Percentiles rank a stretch among this genome's conserved stretches.
Evolutionary conservation across 805 yeast genomes (phyloP).

Genomic region (Clavispora carvajalis): DNA sequence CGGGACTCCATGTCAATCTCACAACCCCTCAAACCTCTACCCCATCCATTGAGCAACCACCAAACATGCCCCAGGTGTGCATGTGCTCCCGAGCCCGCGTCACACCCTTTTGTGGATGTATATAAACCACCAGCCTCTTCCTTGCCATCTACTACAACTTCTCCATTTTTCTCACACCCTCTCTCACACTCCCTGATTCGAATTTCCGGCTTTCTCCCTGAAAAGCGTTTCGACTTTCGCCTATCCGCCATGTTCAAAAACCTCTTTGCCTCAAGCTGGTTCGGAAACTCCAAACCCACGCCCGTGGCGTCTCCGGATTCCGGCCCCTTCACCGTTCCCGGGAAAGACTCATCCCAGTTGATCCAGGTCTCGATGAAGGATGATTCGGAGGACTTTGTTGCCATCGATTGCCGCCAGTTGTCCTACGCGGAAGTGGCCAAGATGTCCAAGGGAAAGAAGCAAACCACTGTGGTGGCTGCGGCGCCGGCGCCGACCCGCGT

Average conservation of each 20-base stretch:
- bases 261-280: slow-evolving; percentile 11
- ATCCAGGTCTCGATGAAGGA: slow-evolving; percentile 32
- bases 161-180: background rate
- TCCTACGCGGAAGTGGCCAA: slow-evolving; percentile 43
- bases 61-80: background rate
- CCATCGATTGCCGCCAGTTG: slow-evolving; percentile 29
- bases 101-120: background rate
- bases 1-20: too few relatives aligned
- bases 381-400: slow-evolving; percentile 30
- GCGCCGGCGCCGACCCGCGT: slow-evolving; percentile 8
- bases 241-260: slow-evolving; percentile 8
- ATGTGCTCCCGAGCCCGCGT: background rate
- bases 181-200: too few relatives aligned
- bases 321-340: slow-evolving; percentile 26
- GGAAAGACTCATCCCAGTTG: slow-evolving; percentile 21
- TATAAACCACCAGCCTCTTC: background rate
- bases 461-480: slow-evolving; percentile 11
- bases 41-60: too few relatives aligned
- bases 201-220: background rate
- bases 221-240: background rate
- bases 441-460: slow-evolving; percentile 21
- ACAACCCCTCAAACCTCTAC: too few relatives aligned
- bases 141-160: background rate
- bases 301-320: slow-evolving; percentile 17
- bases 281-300: slow-evolving; percentile 4